Conservation (phyloP, 163 green algal species). For the Prototheca cutis region DNA sequence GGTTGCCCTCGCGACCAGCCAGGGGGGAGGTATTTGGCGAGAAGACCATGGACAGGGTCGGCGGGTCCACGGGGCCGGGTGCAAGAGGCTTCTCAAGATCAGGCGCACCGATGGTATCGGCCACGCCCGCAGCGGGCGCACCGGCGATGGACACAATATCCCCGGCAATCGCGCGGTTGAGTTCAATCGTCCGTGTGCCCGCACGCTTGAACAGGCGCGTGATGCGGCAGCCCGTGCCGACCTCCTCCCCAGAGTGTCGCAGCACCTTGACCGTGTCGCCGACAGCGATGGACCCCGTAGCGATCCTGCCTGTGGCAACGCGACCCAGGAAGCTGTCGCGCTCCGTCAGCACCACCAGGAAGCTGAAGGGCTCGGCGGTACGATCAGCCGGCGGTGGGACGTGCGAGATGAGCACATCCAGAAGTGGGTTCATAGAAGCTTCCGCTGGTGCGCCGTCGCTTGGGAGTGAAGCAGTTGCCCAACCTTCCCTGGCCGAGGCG, state of each 20-base stretch:
- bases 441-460: conserved; percentile 2
- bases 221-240: conserved; percentile 10
- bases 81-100: conserved; percentile 43
- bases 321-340: conserved; percentile 55
- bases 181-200: conserved; percentile 27
- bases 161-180: conserved; percentile 51
- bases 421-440: conserved; percentile 50
- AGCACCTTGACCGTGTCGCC: conserved; percentile 39
- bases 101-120: conserved; percentile 36
- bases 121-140: conserved; percentile 30
- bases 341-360: conserved; percentile 70
- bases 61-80: conserved; percentile 63
- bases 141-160: conserved; percentile 74
- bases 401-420: conserved; percentile 52
- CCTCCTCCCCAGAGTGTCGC: conserved; percentile 18
- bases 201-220: conserved; percentile 56
- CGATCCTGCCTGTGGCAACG: conserved; percentile 52
- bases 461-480: no score
- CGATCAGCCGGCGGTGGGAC: conserved; percentile 41
- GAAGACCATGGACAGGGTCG: conserved; percentile 82
- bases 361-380: conserved; percentile 33
- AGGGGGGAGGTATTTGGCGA: conserved; percentile 74
- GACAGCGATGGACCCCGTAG: conserved; percentile 28
- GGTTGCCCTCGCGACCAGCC: conserved; percentile 55
- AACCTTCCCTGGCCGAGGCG: conserved; percentile 43